Percentiles rank a stretch among this genome's conserved stretches.
Evolutionary conservation across 2,329 filamentous ascomycete genomes (phyloP).

Genomic region (Cladosporium sp.): DNA sequence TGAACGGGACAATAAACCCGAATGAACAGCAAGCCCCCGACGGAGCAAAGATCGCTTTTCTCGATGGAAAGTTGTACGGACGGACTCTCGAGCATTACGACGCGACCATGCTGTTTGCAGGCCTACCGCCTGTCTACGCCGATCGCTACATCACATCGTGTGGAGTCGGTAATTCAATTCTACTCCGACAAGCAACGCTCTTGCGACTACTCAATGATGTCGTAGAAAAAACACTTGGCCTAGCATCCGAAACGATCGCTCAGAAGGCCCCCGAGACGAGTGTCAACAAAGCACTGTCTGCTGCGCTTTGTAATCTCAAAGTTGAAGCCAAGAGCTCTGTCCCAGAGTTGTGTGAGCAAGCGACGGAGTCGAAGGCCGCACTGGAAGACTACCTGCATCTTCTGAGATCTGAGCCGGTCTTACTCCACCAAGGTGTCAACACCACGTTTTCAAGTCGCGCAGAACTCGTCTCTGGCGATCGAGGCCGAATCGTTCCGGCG

Average conservation of each 20-base stretch:
- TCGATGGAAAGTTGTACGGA: neutral
- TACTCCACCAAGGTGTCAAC: conserved; percentile 16
- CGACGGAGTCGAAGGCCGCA: conserved; percentile 12
- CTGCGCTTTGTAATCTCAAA: conserved; percentile 11
- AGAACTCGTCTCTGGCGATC: conserved; percentile 14
- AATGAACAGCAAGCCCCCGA: neutral
- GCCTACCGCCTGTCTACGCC: too few species aligned
- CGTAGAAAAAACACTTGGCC: conserved; percentile 15
- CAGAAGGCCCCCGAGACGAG: neutral
- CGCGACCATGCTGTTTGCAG: too few species aligned
- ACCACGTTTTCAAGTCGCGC: conserved; percentile 10
- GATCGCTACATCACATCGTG: too few species aligned
- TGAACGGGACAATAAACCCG: too few species aligned
- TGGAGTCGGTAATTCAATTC: too few species aligned
- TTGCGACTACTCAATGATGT: conserved; percentile 13
- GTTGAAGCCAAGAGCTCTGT: conserved; percentile 13
- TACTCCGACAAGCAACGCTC: too few species aligned
- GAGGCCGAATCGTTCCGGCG: conserved; percentile 14
- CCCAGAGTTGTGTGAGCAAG: conserved; percentile 13
- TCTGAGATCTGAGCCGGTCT: conserved; percentile 14
- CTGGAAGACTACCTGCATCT: conserved; percentile 14
- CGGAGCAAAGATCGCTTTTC: neutral
- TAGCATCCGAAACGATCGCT: conserved; percentile 1
- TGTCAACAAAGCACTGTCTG: neutral
- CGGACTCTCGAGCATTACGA: too few species aligned